phyloP scores from a whole-genome alignment of 257 asterid species.

The Solanum chiquidenum region DNA sequence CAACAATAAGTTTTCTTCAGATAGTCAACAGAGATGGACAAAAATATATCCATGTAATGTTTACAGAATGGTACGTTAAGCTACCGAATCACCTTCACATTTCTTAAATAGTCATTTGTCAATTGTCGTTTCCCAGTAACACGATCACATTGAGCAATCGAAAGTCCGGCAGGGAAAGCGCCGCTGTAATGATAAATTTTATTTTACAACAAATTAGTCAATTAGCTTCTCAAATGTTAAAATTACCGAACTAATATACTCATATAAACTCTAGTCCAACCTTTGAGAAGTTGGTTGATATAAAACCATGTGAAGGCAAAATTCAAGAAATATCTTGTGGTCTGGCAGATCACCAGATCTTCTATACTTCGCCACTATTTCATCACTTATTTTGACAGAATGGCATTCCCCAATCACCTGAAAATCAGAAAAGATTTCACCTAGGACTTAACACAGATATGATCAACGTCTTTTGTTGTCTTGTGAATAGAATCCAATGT shows the following conservation, averaged over 20 bases:
- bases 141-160: conserved; percentile 63
- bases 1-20: neutral
- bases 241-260: neutral
- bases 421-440: conserved; percentile 10
- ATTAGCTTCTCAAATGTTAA: neutral
- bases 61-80: neutral
- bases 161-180: conserved; percentile 72
- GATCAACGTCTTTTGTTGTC: neutral
- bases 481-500: neutral
- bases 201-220: conserved; percentile 10
- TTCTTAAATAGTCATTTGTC: conserved; percentile 37
- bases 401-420: conserved; percentile 94
- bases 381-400: conserved; percentile 53
- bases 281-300: conserved; percentile 75
- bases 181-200: conserved; percentile 38
- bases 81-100: conserved; percentile 49
- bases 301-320: conserved; percentile 73
- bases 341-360: conserved; percentile 49
- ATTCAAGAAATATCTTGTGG: conserved; percentile 64
- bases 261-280: conserved; percentile 21
- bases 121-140: conserved; percentile 71
- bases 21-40: neutral
- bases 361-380: conserved; percentile 46
- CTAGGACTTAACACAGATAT: neutral
- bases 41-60: conserved; percentile 1